Evolutionary conservation across 169 alveolate species (phyloP), one percentile per base, ranked within the genome.

Genomic region (Perkinsus olseni): DNA sequence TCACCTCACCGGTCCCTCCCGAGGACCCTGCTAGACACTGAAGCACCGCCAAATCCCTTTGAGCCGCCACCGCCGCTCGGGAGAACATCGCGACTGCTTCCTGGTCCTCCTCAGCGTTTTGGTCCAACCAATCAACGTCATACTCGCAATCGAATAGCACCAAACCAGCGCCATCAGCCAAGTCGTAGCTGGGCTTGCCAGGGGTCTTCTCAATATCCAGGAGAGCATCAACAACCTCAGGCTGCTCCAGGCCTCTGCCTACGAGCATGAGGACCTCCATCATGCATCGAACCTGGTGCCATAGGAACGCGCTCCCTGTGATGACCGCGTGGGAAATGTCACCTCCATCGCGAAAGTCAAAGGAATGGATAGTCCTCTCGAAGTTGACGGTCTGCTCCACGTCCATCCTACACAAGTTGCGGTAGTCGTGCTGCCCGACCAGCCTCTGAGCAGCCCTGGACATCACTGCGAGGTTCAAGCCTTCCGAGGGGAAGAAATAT

Each of bases 271-370:
- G 95, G 38, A 97, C 94, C 38, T 96, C 95, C 97, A 97, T 96
- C 95, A 96, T 97, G 93, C 96, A 95, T 94, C 98, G 94, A 31
- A 97, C 97, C 94, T 96, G 96, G 94, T 96, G 98, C 98, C 98
- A 97, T 62, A 97, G 93, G 94, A 97, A 97, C 20, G 98, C 97
- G 11, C 96, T 94, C 3, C 98, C 98, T 93, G 94, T 96, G 39
- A 97, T 96, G 45, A 94, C 91, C 39, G 96, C 96, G 31, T 90
- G 50, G 45, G 21, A 36, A 11, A 90, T 38, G 92, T 4, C 92
- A 17, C 17, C 62, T 10, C 62, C 62, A 45, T 6, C 62, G 62
- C 24, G 24, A 45, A 45, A 45, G 24, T 45, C 62, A 17, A 45
- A 45, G 62, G 62, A 45, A 17, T 45, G 17, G 6, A 45, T 45